Percentiles rank a stretch among this genome's conserved stretches.
Evolutionary conservation across 805 yeast species (phyloP).

Genomic region (Barnettozyma salicaria): DNA sequence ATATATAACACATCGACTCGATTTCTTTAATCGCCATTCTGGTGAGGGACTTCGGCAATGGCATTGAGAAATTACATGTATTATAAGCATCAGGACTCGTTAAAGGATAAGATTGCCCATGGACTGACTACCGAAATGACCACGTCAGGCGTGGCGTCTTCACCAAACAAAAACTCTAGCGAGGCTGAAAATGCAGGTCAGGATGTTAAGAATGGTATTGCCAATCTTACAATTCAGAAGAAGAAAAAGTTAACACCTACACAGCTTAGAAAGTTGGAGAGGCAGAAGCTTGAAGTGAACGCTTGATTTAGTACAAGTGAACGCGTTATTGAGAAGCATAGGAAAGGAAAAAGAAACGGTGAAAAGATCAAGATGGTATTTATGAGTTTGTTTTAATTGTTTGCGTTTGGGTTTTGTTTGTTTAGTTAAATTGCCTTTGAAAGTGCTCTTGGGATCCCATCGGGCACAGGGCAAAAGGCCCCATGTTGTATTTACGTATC

Average conservation of each 20-base stretch:
- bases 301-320: not conserved
- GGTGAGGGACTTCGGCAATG: too few species aligned
- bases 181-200: not conserved
- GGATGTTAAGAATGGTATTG: not conserved
- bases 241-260: constrained; percentile 25
- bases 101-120: constrained; percentile 33
- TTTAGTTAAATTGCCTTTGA: too few species aligned
- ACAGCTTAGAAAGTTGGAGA: constrained; percentile 22
- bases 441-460: too few species aligned
- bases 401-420: too few species aligned
- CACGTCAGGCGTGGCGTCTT: not conserved
- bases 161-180: not conserved
- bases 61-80: constrained; percentile 41
- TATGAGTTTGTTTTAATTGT: too few species aligned
- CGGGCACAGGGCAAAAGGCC: too few species aligned
- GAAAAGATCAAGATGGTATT: too few species aligned
- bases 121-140: constrained; percentile 1
- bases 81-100: constrained; percentile 34
- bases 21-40: too few species aligned
- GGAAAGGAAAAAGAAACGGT: too few species aligned
- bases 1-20: too few species aligned
- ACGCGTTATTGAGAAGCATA: too few species aligned
- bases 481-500: too few species aligned
- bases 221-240: constrained; percentile 6
- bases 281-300: not conserved